Conservation (phyloP, 2,329 filamentous ascomycete species). For the Cryphonectria nitschkei region DNA sequence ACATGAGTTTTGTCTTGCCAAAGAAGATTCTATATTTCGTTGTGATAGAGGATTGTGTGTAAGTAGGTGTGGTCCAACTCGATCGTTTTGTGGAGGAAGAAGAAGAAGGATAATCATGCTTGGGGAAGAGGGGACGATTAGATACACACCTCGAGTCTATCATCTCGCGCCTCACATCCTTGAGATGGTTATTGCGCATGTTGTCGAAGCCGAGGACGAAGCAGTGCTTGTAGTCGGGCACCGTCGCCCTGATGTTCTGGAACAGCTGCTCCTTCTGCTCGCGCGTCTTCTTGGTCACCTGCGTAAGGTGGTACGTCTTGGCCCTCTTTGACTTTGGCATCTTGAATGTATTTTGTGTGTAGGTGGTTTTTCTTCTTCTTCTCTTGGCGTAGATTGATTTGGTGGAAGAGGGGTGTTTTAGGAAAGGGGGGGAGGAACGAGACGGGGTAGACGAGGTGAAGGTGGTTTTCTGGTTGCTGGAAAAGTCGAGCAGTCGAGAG, state of each 20-base stretch:
- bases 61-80: not conserved
- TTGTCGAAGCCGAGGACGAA: constrained; percentile 95
- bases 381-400: not conserved
- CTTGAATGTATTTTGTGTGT: constrained; percentile 36
- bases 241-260: constrained; percentile 81
- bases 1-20: constrained; percentile 99
- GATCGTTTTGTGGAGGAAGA: too few species aligned
- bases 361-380: constrained; percentile 1
- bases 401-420: not conserved
- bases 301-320: constrained; percentile 85
- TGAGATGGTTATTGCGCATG: constrained; percentile 97
- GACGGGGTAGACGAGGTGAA: too few species aligned
- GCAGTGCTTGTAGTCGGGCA: constrained; percentile 85
- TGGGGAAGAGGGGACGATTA: too few species aligned
- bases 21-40: constrained; percentile 76
- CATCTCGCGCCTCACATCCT: constrained; percentile 85
- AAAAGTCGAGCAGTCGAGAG: not conserved
- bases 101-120: too few species aligned
- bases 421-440: not conserved
- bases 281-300: constrained; percentile 89
- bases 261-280: constrained; percentile 92
- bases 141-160: constrained; percentile 74
- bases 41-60: not conserved
- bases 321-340: constrained; percentile 98
- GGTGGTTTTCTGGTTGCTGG: not conserved